Percentiles rank a stretch among this genome's conserved stretches.
phyloP scores from a whole-genome alignment of 208 protist species.

The Leishmania gerbilli region DNA sequence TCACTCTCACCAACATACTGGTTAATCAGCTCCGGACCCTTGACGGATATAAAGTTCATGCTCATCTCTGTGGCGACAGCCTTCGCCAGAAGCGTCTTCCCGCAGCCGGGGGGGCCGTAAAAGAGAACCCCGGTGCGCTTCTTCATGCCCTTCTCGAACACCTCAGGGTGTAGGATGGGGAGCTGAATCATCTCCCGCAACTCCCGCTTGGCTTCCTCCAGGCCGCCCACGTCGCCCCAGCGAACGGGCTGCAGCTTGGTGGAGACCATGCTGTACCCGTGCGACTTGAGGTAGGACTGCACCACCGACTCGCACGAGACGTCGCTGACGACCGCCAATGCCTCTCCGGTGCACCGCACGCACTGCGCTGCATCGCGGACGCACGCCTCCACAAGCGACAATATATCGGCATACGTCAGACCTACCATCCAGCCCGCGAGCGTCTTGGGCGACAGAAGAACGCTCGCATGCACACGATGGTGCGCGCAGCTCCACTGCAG shows the following conservation, averaged over 20 bases:
- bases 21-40: slow-evolving; percentile 95
- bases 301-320: slow-evolving; percentile 55
- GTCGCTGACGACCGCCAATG: slow-evolving; percentile 62
- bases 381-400: slow-evolving; percentile 58
- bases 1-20: slow-evolving; percentile 95
- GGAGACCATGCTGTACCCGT: slow-evolving; percentile 85
- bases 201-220: slow-evolving; percentile 91
- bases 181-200: slow-evolving; percentile 85
- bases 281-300: slow-evolving; percentile 65
- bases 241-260: slow-evolving; percentile 87
- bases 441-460: slow-evolving; percentile 52
- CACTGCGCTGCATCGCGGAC: slow-evolving; percentile 18
- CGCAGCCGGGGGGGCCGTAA: slow-evolving; percentile 93
- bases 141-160: slow-evolving; percentile 75
- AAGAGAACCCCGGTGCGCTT: slow-evolving; percentile 89
- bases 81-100: slow-evolving; percentile 95
- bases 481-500: slow-evolving; percentile 26
- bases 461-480: slow-evolving; percentile 45
- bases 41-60: slow-evolving; percentile 95
- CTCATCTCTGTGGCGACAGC: slow-evolving; percentile 93
- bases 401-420: slow-evolving; percentile 65
- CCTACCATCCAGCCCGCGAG: slow-evolving; percentile 79
- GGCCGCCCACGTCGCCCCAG: slow-evolving; percentile 90
- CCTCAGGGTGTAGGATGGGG: slow-evolving; percentile 79
- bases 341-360: slow-evolving; percentile 2